Base-by-base conservation (phyloP, 2,329 filamentous ascomycete genomes). In the Alternaria alternata region DNA sequence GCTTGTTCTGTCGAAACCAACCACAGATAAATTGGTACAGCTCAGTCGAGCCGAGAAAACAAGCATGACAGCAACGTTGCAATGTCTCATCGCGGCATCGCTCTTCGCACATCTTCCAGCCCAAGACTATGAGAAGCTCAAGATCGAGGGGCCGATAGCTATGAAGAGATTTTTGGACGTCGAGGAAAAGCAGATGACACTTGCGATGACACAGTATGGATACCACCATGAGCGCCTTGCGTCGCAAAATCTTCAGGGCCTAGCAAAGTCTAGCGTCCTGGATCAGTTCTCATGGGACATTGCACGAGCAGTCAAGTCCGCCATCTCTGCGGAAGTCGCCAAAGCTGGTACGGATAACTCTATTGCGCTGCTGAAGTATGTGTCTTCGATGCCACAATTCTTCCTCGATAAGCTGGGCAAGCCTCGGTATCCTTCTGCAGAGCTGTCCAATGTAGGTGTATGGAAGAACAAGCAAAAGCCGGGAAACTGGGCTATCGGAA, bases 381-480 rank as follows among this genome's bases (percentile, higher is more conserved):
- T 83, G 0, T 68, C 73, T 12, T 67, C 83, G 52, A 77, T 79
- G 38, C 75, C 77, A 4, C 74, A 75, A 1, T 71, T 79, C 12
- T 79, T 81, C 42, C 54, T 67, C 3, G 71, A 73, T 0, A 77
- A 78, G 51, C 20, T 82, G 2, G 82, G 82, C 3, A 77, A 78
- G 43, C 65, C 73, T 3, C 71, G 83, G 3, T 69, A 66, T 1
- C 65, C 68, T 16, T 78, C 74, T 8, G 82, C 79, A 22, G 82
- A 85, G 62, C 57, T 85, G 7, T 83, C 82, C 0, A 85, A 83
- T 65, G 54, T 85, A 4, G 83, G 83, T 0, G 67, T 78, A 2
- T 73, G 80, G 46, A 65, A 65, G 14, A 12, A 64, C 5, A 57
- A 46, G 14, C 41, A 22, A 16, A 26, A 30, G 7, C 44, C 41